Conservation (phyloP, 352 stramenopile species). For the Globisporangium nodosum region DNA sequence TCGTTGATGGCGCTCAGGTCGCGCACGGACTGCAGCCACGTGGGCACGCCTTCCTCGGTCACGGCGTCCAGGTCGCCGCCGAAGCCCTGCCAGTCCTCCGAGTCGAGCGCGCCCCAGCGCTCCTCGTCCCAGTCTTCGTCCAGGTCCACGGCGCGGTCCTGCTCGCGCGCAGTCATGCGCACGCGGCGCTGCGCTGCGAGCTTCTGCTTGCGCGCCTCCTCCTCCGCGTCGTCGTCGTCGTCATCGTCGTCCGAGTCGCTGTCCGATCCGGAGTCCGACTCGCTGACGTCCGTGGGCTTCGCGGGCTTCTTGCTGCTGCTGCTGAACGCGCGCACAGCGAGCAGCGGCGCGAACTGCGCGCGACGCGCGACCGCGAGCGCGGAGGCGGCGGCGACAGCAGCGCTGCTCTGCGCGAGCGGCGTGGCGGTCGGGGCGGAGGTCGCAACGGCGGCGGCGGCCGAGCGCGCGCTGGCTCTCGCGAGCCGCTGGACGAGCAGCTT, state of each 20-base stretch:
- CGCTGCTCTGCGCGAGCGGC: constrained; percentile 11
- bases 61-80: constrained; percentile 71
- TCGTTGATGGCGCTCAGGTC: constrained; percentile 59
- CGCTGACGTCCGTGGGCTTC: constrained; percentile 5
- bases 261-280: background rate
- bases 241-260: constrained; percentile 18
- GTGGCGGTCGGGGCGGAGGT: constrained; percentile 1
- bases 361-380: constrained; percentile 8
- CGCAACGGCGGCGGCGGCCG: constrained; percentile 1
- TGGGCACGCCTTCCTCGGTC: constrained; percentile 72
- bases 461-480: constrained; percentile 16
- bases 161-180: constrained; percentile 14
- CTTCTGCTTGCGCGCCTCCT: constrained; percentile 15
- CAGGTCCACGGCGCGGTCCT: constrained; percentile 31
- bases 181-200: constrained; percentile 12
- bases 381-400: background rate
- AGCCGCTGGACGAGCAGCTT: constrained; percentile 23
- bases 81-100: constrained; percentile 77
- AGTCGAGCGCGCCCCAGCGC: constrained; percentile 57
- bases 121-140: constrained; percentile 67
- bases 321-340: constrained; percentile 25
- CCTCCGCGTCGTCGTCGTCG: constrained; percentile 25
- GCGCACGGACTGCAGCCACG: constrained; percentile 77
- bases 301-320: constrained; percentile 16
- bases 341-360: constrained; percentile 8